Percentiles rank a stretch among this genome's conserved stretches.
phyloP scores from a whole-genome alignment of 2,329 filamentous ascomycete genomes.

The Orbilia quercus region DNA sequence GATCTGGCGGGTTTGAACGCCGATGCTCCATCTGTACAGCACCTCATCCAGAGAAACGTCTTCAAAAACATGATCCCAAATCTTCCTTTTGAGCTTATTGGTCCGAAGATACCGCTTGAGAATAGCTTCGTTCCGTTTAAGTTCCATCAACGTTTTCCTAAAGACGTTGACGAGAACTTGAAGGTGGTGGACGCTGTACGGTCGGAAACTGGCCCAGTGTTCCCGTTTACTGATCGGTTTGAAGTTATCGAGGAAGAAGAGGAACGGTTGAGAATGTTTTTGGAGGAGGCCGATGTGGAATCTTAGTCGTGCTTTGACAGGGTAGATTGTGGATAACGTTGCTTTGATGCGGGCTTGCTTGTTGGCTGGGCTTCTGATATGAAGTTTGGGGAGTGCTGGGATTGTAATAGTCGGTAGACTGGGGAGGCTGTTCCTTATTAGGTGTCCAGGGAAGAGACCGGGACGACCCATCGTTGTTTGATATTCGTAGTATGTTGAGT shows the following conservation, averaged over 20 bases:
- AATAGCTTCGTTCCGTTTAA: conserved; percentile 16
- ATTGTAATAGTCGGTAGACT: neutral
- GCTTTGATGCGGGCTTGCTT: neutral
- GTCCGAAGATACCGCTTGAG: conserved; percentile 8
- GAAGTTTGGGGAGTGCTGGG: too few relatives aligned
- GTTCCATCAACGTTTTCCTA: neutral
- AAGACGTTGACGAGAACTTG: conserved; percentile 26
- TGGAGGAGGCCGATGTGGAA: conserved; percentile 33
- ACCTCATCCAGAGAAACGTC: conserved; percentile 11
- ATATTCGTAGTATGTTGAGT: too few relatives aligned
- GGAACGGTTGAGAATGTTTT: conserved; percentile 36
- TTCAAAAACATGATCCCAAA: conserved; percentile 4
- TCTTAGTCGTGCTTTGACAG: conserved; percentile 26
- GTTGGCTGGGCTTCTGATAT: too few relatives aligned
- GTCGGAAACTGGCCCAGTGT: conserved; percentile 27
- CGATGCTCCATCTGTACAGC: conserved; percentile 26
- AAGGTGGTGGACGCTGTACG: conserved; percentile 29
- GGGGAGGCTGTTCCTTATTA: neutral
- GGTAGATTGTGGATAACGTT: conserved; percentile 11
- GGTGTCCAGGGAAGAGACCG: too few relatives aligned
- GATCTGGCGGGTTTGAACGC: conserved; percentile 7
- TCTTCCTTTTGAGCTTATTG: neutral
- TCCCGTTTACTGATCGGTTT: conserved; percentile 4
- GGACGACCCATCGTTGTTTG: too few relatives aligned
- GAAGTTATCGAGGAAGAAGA: conserved; percentile 38